A percentile compares a stretch with the other conserved stretches of the same genome.
Evolutionary conservation across 169 alveolate genomes (phyloP).

Genomic region (Perkinsus marinus): DNA sequence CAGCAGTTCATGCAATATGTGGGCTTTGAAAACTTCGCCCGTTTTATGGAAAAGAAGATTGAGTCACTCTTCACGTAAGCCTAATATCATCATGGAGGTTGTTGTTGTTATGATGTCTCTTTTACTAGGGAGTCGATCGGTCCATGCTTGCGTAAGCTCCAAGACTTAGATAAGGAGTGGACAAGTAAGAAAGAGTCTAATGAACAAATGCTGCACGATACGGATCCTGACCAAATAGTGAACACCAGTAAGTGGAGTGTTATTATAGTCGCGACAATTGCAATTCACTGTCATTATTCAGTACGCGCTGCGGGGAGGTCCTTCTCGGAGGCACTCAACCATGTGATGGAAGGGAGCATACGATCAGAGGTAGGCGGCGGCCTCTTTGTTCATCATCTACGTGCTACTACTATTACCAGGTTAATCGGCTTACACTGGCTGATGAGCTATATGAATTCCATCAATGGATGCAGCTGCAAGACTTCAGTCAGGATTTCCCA

Average conservation of each 20-base stretch:
- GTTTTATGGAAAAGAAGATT: neutral
- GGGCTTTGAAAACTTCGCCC: neutral
- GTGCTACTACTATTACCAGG: neutral
- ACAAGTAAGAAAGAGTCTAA: neutral
- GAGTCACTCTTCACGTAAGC: neutral
- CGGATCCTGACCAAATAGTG: neutral
- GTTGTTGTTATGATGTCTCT: neutral
- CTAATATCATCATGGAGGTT: neutral
- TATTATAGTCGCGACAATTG: too few species aligned
- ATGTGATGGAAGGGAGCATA: constrained; percentile 10
- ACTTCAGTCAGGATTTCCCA: neutral
- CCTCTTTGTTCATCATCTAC: neutral
- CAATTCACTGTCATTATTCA: too few species aligned
- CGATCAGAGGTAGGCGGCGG: neutral
- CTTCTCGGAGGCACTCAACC: constrained; percentile 1
- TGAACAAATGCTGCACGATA: neutral
- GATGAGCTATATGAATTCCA: neutral
- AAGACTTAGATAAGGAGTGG: neutral
- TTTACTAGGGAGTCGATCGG: neutral
- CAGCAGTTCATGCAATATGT: neutral
- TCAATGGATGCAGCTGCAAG: neutral
- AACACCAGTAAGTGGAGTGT: too few species aligned
- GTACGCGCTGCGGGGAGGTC: constrained; percentile 4
- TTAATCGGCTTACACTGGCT: neutral
- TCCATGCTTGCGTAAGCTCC: neutral